A percentile compares a stretch with the other conserved stretches of the same genome.
Evolutionary conservation across 352 stramenopile species (phyloP).

Genomic region (Aphanomyces cochlioides): DNA sequence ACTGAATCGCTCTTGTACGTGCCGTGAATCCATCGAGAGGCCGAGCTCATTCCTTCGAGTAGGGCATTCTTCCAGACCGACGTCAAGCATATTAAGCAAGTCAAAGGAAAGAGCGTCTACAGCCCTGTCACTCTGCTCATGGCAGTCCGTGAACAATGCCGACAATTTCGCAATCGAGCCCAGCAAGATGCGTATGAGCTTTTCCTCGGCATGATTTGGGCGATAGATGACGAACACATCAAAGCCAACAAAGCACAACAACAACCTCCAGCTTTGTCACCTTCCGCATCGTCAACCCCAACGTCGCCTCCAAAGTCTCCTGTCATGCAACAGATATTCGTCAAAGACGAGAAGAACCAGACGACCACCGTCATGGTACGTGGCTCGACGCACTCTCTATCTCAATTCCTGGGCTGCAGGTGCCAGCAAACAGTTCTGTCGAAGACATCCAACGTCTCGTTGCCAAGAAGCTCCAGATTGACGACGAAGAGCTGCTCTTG

Average conservation of each 20-base stretch:
- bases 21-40: not conserved
- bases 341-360: conserved; percentile 22
- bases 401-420: not conserved
- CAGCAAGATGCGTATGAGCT: conserved; percentile 98
- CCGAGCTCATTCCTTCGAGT: conserved; percentile 3
- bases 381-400: not conserved
- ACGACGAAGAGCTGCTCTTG: conserved; percentile 20
- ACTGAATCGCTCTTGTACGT: not conserved
- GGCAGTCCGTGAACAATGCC: conserved; percentile 78
- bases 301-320: not conserved
- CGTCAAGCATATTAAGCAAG: conserved; percentile 17
- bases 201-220: conserved; percentile 89
- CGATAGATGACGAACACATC: conserved; percentile 66
- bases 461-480: conserved; percentile 23
- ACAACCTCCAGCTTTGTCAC: not conserved
- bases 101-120: conserved; percentile 15
- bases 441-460: conserved; percentile 28
- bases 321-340: conserved; percentile 25
- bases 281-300: not conserved
- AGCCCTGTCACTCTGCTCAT: conserved; percentile 41
- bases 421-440: not conserved
- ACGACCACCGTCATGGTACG: conserved; percentile 18
- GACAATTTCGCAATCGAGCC: conserved; percentile 89
- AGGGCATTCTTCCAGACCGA: conserved; percentile 25
- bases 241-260: not conserved